Evolutionary conservation across 805 yeast genomes (phyloP).

Genomic region (Priceomyces haplophilus): DNA sequence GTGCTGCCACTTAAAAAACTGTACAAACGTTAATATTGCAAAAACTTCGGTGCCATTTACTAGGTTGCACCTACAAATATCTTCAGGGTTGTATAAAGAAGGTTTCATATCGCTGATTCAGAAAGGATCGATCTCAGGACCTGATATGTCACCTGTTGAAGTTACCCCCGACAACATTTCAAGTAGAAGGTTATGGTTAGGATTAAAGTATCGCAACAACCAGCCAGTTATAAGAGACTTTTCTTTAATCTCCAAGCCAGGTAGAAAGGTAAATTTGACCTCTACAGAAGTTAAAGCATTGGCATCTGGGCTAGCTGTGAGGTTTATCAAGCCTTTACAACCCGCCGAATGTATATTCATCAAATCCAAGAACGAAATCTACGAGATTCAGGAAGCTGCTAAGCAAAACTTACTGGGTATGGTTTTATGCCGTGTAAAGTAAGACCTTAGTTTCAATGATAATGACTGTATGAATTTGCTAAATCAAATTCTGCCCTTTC

Average conservation of each 20-base stretch:
- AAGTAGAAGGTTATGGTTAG: conserved; percentile 86
- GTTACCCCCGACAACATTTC: conserved; percentile 85
- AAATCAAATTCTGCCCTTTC: not conserved
- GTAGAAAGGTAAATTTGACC: conserved; percentile 64
- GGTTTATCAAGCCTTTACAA: conserved; percentile 74
- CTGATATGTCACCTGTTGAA: conserved; percentile 71
- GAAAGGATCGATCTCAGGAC: conserved; percentile 80
- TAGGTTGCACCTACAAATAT: conserved; percentile 76
- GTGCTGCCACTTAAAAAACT: conserved; percentile 88
- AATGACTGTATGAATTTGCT: not conserved
- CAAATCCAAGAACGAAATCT: conserved; percentile 47
- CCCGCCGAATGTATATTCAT: conserved; percentile 89
- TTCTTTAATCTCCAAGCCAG: conserved; percentile 79
- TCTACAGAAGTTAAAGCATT: conserved; percentile 65
- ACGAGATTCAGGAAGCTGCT: conserved; percentile 86
- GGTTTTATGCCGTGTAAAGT: conserved; percentile 74
- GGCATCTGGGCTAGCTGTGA: conserved; percentile 71
- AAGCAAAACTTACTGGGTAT: conserved; percentile 68
- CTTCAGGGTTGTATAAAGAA: conserved; percentile 81
- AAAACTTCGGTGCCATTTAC: conserved; percentile 81
- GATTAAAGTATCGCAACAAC: conserved; percentile 80
- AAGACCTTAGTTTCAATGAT: conserved; percentile 6
- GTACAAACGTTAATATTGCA: conserved; percentile 68
- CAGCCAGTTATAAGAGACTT: conserved; percentile 72
- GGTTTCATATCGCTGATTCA: conserved; percentile 85